These are phyloP conservation scores for Colletotrichum tropicicola DNA, from an alignment of 2,329 filamentous ascomycete genomes.

Conservation along the genomic window DNA sequence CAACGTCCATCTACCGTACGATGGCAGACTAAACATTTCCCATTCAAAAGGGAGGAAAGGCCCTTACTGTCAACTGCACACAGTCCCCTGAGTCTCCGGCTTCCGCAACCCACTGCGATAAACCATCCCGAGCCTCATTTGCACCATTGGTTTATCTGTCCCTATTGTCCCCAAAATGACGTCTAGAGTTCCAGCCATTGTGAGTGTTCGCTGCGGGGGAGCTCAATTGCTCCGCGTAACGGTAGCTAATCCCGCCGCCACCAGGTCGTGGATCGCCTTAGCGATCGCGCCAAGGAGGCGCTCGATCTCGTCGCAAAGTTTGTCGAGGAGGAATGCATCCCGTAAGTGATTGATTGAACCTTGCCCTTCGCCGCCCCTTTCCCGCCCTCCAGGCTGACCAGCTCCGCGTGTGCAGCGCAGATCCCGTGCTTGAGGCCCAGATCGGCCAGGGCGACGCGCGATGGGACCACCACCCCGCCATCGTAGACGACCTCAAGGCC, in stretches of 20 bases:
- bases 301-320: constrained; percentile 93
- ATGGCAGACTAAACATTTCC: constrained; percentile 15
- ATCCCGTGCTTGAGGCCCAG: constrained; percentile 82
- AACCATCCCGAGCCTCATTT: neutral
- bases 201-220: constrained; percentile 27
- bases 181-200: constrained; percentile 35
- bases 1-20: constrained; percentile 17
- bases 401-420: constrained; percentile 62
- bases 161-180: constrained; percentile 31
- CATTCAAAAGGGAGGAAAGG: constrained; percentile 16
- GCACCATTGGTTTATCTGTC: neutral
- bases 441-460: constrained; percentile 78
- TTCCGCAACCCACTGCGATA: neutral
- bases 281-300: constrained; percentile 84
- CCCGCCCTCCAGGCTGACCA: neutral
- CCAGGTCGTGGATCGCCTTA: constrained; percentile 69
- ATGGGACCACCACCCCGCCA: constrained; percentile 81
- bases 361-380: neutral
- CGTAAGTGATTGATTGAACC: constrained; percentile 56
- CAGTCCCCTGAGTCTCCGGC: neutral
- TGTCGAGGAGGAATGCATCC: constrained; percentile 94
- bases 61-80: neutral
- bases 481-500: constrained; percentile 90
- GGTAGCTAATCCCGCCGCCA: constrained; percentile 5
- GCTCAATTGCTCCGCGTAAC: neutral